Percentiles rank a stretch among this genome's conserved stretches.
These are phyloP conservation scores for Alternaria sp. DNA, from an alignment of 2,329 filamentous ascomycete genomes.

Conservation along the genomic window DNA sequence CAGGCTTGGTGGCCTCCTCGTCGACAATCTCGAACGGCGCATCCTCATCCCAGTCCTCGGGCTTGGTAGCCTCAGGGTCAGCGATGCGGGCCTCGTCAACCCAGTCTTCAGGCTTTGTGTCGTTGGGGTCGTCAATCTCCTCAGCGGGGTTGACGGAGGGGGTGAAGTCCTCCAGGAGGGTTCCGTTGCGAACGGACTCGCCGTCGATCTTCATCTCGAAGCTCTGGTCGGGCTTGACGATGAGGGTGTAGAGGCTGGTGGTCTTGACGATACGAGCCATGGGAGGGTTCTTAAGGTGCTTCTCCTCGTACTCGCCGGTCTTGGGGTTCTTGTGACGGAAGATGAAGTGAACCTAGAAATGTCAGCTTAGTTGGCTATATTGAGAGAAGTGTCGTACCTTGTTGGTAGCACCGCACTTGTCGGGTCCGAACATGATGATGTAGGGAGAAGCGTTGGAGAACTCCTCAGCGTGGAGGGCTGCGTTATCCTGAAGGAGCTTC, in stretches of 20 bases:
- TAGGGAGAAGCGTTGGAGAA: conserved; percentile 98
- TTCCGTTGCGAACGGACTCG: conserved; percentile 84
- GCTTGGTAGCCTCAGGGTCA: conserved; percentile 93
- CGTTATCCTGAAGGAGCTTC: conserved; percentile 98
- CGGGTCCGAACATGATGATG: conserved; percentile 99
- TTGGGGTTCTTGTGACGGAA: conserved; percentile 99
- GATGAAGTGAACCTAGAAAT: conserved; percentile 77
- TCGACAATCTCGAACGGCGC: conserved; percentile 96
- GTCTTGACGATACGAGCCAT: conserved; percentile 89
- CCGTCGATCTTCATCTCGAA: conserved; percentile 92
- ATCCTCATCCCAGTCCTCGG: conserved; percentile 98
- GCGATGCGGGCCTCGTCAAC: conserved; percentile 90
- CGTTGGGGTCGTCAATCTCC: conserved; percentile 94
- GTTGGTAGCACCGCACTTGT: conserved; percentile 99
- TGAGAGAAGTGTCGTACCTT: conserved; percentile 67
- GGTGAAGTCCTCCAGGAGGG: conserved; percentile 89
- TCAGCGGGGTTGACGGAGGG: conserved; percentile 91
- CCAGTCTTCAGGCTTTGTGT: conserved; percentile 95
- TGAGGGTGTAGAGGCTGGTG: conserved; percentile 92
- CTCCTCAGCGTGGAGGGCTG: conserved; percentile 94
- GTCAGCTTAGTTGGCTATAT: conserved; percentile 24
- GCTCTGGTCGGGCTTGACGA: conserved; percentile 95
- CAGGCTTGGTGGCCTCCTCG: conserved; percentile 86
- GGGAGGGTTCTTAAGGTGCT: conserved; percentile 87
- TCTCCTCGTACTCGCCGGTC: conserved; percentile 99